phyloP scores from a whole-genome alignment of 1,139 yeast species.

The Meyerozyma sp. region DNA sequence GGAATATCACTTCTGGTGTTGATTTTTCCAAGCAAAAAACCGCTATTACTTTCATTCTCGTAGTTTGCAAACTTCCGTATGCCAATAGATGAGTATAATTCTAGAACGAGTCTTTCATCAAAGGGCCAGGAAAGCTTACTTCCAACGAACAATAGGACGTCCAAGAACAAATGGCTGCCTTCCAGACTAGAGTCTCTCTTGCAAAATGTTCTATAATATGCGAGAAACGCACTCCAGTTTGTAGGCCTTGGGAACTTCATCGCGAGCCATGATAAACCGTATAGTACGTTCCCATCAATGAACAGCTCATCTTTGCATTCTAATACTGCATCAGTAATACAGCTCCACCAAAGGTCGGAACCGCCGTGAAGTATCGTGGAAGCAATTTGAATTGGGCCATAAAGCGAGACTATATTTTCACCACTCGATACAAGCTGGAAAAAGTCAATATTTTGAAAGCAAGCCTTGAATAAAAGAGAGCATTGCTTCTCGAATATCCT shows the following conservation, averaged over 20 bases:
- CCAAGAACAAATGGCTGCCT: constrained; percentile 24
- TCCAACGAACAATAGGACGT: constrained; percentile 22
- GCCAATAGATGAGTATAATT: constrained; percentile 27
- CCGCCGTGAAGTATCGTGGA: neutral
- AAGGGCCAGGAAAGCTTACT: constrained; percentile 30
- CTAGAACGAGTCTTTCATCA: constrained; percentile 28
- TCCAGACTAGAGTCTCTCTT: constrained; percentile 11
- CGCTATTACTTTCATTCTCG: constrained; percentile 25
- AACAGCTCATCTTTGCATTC: neutral
- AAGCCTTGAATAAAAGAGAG: neutral
- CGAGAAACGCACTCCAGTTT: neutral
- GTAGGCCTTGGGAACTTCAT: neutral
- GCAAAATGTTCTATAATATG: neutral
- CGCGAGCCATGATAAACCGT: neutral
- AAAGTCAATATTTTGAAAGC: neutral
- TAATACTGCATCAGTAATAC: neutral
- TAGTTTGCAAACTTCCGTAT: constrained; percentile 34
- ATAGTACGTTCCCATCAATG: neutral
- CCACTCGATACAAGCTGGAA: neutral
- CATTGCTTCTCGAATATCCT: neutral
- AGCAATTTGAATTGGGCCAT: neutral
- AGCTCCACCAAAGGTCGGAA: neutral
- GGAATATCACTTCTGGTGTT: constrained; percentile 30
- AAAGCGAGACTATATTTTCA: neutral
- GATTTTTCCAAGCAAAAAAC: constrained; percentile 21